Evolutionary conservation across 257 asterid genomes (phyloP).

Genomic region (Lycium ferocissimum): DNA sequence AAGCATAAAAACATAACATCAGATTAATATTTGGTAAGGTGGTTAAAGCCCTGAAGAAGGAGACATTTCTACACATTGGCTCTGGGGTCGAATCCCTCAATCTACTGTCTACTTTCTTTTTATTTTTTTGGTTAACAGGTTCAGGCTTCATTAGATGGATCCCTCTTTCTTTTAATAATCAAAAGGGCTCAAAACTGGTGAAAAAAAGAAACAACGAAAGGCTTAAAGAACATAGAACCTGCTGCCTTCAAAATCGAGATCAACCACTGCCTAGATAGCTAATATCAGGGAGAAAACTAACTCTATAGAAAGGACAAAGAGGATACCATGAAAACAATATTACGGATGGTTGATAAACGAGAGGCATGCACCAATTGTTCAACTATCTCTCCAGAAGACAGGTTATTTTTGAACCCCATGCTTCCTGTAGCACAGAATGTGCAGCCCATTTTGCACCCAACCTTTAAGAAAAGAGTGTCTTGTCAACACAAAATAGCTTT

Average conservation of each 20-base stretch:
- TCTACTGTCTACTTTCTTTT: too few relatives aligned
- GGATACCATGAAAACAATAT: constrained; percentile 92
- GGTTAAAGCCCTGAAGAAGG: too few relatives aligned
- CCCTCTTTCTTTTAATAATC: too few relatives aligned
- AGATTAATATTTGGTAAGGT: too few relatives aligned
- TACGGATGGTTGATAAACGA: constrained; percentile 79
- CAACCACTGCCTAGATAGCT: not conserved
- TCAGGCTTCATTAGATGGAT: too few relatives aligned
- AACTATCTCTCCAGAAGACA: constrained; percentile 86
- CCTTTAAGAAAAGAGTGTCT: constrained; percentile 47
- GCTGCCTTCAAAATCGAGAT: constrained; percentile 17
- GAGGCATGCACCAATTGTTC: constrained; percentile 96
- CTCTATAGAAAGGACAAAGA: not conserved
- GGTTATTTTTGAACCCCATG: constrained; percentile 94
- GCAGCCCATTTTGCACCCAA: constrained; percentile 99
- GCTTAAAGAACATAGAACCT: not conserved
- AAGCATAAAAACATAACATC: too few relatives aligned
- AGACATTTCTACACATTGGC: too few relatives aligned
- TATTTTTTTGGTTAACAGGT: too few relatives aligned
- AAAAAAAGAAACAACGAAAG: not conserved
- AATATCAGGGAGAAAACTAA: not conserved
- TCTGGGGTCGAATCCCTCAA: too few relatives aligned
- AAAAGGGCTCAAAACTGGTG: not conserved
- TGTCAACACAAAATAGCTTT: constrained; percentile 9
- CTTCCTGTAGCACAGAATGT: constrained; percentile 96